A percentile compares a stretch with the other conserved stretches of the same genome.
Conservation (phyloP, 2,329 filamentous ascomycete species). For the Phialophora macrospora region DNA sequence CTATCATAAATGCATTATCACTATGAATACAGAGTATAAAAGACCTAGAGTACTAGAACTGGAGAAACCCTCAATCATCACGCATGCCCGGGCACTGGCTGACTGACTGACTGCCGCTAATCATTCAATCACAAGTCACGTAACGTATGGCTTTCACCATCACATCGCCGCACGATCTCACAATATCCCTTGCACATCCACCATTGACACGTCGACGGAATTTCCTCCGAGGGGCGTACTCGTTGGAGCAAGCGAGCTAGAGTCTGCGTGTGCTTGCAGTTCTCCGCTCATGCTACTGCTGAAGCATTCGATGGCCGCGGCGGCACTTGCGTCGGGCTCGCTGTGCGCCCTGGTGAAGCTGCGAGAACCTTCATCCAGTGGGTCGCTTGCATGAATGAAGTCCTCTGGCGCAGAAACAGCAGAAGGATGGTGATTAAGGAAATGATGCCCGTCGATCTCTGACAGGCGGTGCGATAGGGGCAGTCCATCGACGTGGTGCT, state of each 20-base stretch:
- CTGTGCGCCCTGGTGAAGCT: slow-evolving; percentile 21
- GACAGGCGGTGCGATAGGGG: slow-evolving; percentile 1
- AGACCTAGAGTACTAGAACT: background rate
- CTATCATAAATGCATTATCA: background rate
- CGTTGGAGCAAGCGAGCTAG: background rate
- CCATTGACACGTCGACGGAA: background rate
- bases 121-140: background rate
- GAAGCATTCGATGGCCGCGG: slow-evolving; percentile 4
- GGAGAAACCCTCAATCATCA: background rate
- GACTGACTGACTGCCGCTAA: background rate
- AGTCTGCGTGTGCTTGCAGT: background rate
- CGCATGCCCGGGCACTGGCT: background rate
- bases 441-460: background rate
- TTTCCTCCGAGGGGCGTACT: background rate
- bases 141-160: background rate
- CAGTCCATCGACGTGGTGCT: background rate
- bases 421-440: background rate
- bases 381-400: background rate
- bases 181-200: background rate
- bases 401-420: slow-evolving; percentile 6
- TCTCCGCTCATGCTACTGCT: background rate
- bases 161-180: background rate
- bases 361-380: background rate
- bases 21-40: background rate
- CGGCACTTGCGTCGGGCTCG: slow-evolving; percentile 19